These are phyloP conservation scores for Silene latifolia DNA, from an alignment of 148 eudicot genomes.

Conservation along the genomic window DNA sequence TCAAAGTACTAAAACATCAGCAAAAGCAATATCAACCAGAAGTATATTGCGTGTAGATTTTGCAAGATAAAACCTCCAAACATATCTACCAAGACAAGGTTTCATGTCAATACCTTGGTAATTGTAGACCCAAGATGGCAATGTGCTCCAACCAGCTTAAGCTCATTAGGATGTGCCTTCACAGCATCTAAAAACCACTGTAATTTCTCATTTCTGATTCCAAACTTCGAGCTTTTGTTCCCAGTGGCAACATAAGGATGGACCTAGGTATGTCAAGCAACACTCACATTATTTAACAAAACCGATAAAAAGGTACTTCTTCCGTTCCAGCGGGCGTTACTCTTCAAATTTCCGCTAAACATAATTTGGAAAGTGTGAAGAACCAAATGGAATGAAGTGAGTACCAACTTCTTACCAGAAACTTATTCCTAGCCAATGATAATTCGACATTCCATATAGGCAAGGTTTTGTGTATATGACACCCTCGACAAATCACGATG, in stretches of 20 bases:
- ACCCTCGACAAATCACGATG: too few relatives aligned
- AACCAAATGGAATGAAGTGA: too few relatives aligned
- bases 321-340: not conserved
- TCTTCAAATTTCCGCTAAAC: not conserved
- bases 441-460: not conserved
- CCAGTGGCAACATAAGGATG: conserved; percentile 97
- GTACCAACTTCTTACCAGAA: not conserved
- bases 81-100: conserved; percentile 3
- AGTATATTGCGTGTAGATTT: not conserved
- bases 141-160: conserved; percentile 91
- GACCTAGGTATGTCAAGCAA: conserved; percentile 36
- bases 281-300: not conserved
- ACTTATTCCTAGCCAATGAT: not conserved
- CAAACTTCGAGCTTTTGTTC: conserved; percentile 86
- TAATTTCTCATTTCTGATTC: conserved; percentile 90
- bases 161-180: conserved; percentile 81
- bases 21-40: not conserved
- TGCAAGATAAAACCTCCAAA: not conserved
- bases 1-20: not conserved
- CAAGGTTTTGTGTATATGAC: too few relatives aligned
- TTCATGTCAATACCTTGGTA: conserved; percentile 52
- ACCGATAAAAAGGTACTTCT: not conserved
- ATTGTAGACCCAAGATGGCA: conserved; percentile 97
- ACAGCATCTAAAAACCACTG: conserved; percentile 96
- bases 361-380: not conserved